Evolutionary conservation across 306 rosid species (phyloP).

Genomic region (Cicer cuneatum): DNA sequence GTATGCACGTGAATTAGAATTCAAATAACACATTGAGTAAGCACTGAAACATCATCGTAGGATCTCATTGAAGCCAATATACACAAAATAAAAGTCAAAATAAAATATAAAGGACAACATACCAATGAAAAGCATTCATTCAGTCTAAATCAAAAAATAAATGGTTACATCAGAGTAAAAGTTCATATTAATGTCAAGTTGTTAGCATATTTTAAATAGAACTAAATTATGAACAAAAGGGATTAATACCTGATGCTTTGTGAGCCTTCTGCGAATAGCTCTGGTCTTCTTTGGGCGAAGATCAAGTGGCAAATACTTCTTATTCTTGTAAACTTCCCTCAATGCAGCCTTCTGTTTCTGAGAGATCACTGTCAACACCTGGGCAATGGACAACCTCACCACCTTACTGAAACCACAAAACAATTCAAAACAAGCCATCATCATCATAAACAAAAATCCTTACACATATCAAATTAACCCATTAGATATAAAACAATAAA

Average conservation of each 20-base stretch:
- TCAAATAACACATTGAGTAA: no score
- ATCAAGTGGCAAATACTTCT: slow-evolving; percentile 92
- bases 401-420: slow-evolving; percentile 68
- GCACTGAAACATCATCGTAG: neutral
- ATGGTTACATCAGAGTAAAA: neutral
- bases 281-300: slow-evolving; percentile 99
- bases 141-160: neutral
- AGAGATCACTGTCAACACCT: slow-evolving; percentile 92
- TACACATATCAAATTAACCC: neutral
- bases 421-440: neutral
- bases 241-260: slow-evolving; percentile 83
- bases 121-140: neutral
- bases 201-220: no score
- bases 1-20: no score
- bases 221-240: neutral
- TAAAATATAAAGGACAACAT: neutral
- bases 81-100: neutral
- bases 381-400: slow-evolving; percentile 91
- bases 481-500: neutral
- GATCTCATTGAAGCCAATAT: neutral
- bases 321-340: slow-evolving; percentile 88
- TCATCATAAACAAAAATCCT: neutral
- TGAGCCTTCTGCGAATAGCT: slow-evolving; percentile 91
- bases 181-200: no score
- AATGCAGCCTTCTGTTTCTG: slow-evolving; percentile 93